phyloP scores from a whole-genome alignment of 345 rosid species.

The Noccaea bulbosa region DNA sequence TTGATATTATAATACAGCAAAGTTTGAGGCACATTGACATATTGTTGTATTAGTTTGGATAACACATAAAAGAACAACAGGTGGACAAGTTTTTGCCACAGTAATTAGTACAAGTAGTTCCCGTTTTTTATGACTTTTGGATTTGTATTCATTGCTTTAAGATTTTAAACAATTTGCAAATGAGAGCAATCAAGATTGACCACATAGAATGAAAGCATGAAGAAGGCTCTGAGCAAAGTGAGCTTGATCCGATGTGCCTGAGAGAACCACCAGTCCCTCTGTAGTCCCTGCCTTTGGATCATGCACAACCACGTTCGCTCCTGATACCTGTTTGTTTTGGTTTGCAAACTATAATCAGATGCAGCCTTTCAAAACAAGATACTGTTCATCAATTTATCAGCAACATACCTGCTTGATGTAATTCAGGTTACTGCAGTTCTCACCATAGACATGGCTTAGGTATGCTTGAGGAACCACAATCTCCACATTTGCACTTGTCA shows the following conservation, averaged over 20 bases:
- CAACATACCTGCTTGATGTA: constrained; percentile 69
- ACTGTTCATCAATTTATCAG: neutral
- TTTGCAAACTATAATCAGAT: constrained; percentile 28
- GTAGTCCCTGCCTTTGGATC: constrained; percentile 68
- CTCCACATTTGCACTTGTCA: constrained; percentile 58
- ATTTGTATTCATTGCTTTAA: constrained; percentile 6
- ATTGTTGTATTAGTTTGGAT: constrained; percentile 32
- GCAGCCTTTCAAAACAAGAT: neutral
- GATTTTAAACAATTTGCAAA: constrained; percentile 2
- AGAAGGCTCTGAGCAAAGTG: constrained; percentile 73
- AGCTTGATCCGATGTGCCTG: constrained; percentile 68
- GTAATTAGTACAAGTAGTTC: constrained; percentile 9
- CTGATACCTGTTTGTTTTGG: constrained; percentile 56
- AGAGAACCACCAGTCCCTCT: constrained; percentile 63
- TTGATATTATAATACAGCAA: constrained; percentile 25
- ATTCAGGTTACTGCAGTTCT: constrained; percentile 57
- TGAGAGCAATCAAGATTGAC: constrained; percentile 38
- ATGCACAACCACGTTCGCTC: constrained; percentile 69
- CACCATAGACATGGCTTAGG: constrained; percentile 71
- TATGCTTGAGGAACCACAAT: constrained; percentile 64
- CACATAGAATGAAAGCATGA: constrained; percentile 70
- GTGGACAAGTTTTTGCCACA: constrained; percentile 34
- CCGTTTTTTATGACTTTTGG: constrained; percentile 12
- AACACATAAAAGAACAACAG: constrained; percentile 6
- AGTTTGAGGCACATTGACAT: constrained; percentile 32